Percentiles rank a stretch among this genome's conserved stretches.
These are phyloP conservation scores for Nigrospora sphaerica DNA, from an alignment of 2,329 filamentous ascomycete species.

Conservation along the genomic window DNA sequence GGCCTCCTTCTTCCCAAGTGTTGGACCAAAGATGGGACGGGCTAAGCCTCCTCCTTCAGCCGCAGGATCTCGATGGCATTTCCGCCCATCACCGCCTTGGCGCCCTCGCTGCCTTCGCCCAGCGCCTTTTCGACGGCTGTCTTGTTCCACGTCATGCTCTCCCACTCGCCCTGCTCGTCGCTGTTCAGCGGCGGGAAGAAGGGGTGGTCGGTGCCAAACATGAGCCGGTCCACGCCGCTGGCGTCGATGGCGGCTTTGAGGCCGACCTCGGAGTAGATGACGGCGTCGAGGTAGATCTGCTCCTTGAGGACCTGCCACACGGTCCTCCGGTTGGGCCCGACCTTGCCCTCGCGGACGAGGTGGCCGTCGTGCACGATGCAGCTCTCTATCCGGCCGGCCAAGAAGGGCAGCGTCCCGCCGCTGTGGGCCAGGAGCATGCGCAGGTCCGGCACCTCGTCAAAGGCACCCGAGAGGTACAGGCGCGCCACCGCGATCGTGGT, in stretches of 20 bases:
- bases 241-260: conserved; percentile 64
- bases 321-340: conserved; percentile 37
- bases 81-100: conserved; percentile 21
- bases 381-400: conserved; percentile 82
- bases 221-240: conserved; percentile 59
- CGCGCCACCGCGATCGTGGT: conserved; percentile 84
- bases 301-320: conserved; percentile 52
- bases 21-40: too few relatives aligned
- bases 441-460: conserved; percentile 64
- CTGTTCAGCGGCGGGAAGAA: conserved; percentile 71
- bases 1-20: neutral
- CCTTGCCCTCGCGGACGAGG: conserved; percentile 56
- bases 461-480: conserved; percentile 83
- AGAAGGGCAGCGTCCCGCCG: conserved; percentile 80
- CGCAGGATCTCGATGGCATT: conserved; percentile 20
- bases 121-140: conserved; percentile 20
- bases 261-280: conserved; percentile 72
- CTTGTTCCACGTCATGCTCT: conserved; percentile 57
- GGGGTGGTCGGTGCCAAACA: conserved; percentile 80
- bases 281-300: conserved; percentile 84
- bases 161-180: conserved; percentile 59
- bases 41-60: conserved; percentile 15
- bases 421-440: conserved; percentile 79
- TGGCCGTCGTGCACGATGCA: conserved; percentile 79
- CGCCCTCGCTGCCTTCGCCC: conserved; percentile 16